Evolutionary conservation across 768 basidiomycete genomes (phyloP).

Genomic region (Daedalea quercina): DNA sequence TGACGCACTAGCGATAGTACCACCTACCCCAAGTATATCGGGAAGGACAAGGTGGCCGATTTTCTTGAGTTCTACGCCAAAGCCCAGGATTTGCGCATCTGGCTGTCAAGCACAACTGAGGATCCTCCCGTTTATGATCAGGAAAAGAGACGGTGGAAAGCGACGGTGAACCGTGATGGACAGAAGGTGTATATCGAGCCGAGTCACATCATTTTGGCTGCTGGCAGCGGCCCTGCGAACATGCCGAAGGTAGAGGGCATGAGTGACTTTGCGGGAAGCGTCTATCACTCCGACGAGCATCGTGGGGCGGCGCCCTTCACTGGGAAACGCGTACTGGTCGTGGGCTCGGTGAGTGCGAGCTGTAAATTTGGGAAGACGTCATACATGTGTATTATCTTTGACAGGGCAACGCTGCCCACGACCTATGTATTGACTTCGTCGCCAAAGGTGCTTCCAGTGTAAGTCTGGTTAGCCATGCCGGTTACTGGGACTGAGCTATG

Average conservation of each 20-base stretch:
- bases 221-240: conserved; percentile 29
- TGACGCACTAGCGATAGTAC: neutral
- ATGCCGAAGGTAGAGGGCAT: conserved; percentile 22
- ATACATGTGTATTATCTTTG: neutral
- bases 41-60: conserved; percentile 35
- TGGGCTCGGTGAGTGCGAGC: conserved; percentile 33
- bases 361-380: neutral
- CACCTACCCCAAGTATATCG: conserved; percentile 34
- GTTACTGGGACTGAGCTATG: neutral
- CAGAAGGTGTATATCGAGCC: conserved; percentile 26
- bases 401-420: conserved; percentile 9
- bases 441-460: neutral
- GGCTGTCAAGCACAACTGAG: conserved; percentile 29
- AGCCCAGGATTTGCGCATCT: conserved; percentile 35
- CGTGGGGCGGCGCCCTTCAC: conserved; percentile 20
- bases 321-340: conserved; percentile 32
- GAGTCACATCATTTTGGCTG: conserved; percentile 28
- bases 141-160: conserved; percentile 26
- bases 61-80: conserved; percentile 37
- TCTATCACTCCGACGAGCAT: conserved; percentile 28
- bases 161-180: conserved; percentile 26
- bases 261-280: conserved; percentile 24
- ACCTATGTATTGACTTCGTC: conserved; percentile 32
- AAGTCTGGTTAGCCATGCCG: neutral
- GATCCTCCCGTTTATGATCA: conserved; percentile 29